Percentiles rank a stretch among this genome's conserved stretches.
phyloP scores from a whole-genome alignment of 768 basidiomycete genomes.

The Thelephora ganbajun region DNA sequence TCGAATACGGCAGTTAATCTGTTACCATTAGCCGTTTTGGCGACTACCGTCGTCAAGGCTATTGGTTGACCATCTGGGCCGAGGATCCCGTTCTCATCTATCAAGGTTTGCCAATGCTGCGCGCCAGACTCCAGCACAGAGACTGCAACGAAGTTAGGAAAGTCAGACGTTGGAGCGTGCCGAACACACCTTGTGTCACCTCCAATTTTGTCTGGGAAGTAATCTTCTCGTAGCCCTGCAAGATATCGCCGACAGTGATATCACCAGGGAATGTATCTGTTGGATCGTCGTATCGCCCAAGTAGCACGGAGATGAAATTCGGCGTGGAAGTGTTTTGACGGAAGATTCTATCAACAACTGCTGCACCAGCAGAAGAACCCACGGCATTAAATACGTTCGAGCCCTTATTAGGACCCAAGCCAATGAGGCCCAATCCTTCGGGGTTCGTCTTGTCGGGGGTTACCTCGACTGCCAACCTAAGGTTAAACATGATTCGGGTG shows the following conservation, averaged over 20 bases:
- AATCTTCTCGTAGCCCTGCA: conserved; percentile 35
- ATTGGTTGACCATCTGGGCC: conserved; percentile 45
- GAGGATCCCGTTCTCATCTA: conserved; percentile 48
- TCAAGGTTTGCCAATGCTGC: conserved; percentile 54
- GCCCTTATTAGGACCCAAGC: conserved; percentile 49
- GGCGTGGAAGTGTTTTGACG: conserved; percentile 38
- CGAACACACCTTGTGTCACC: conserved; percentile 16
- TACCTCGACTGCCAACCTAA: conserved; percentile 24
- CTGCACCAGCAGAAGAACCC: conserved; percentile 26
- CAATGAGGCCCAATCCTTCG: conserved; percentile 28
- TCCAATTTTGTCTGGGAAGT: conserved; percentile 34
- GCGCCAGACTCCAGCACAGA: conserved; percentile 18
- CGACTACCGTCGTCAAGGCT: conserved; percentile 29
- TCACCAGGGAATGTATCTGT: conserved; percentile 39
- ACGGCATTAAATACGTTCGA: conserved; percentile 30
- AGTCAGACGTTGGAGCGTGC: not conserved
- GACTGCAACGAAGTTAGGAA: conserved; percentile 11
- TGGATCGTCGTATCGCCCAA: conserved; percentile 46
- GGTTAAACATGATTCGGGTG: not conserved
- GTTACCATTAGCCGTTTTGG: conserved; percentile 22
- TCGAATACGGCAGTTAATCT: conserved; percentile 53
- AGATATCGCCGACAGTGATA: conserved; percentile 46
- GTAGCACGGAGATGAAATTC: conserved; percentile 48
- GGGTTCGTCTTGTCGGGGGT: conserved; percentile 17
- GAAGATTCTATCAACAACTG: conserved; percentile 55